phyloP scores from a whole-genome alignment of 345 rosid species.

The Garcia nutans region DNA sequence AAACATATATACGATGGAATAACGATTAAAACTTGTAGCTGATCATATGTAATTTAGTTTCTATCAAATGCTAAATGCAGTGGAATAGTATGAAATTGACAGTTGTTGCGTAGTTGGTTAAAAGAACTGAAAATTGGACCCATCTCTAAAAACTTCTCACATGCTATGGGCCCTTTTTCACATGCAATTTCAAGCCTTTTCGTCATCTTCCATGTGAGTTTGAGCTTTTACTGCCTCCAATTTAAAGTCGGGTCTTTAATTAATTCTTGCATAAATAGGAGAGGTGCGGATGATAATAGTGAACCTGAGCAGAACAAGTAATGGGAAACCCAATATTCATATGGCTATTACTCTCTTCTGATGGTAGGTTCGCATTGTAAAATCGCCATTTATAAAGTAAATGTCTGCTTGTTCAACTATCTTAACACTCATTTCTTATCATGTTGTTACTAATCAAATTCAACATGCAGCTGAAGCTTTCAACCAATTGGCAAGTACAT shows the following conservation, averaged over 20 bases:
- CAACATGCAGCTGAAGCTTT: too few relatives aligned
- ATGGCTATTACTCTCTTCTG: background rate
- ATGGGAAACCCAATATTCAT: background rate
- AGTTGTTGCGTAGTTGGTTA: conserved; percentile 1
- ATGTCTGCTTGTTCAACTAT: too few relatives aligned
- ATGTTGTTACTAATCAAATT: too few relatives aligned
- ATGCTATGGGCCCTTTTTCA: conserved; percentile 29
- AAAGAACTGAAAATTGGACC: conserved; percentile 12
- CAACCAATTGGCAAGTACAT: too few relatives aligned
- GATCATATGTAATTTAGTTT: too few relatives aligned
- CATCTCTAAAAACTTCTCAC: conserved; percentile 19
- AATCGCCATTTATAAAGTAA: too few relatives aligned
- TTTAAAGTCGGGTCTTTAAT: too few relatives aligned
- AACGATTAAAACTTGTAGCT: too few relatives aligned
- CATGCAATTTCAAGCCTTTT: conserved; percentile 20
- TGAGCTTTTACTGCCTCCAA: too few relatives aligned
- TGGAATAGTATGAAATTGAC: conserved; percentile 1
- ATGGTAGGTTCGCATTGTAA: too few relatives aligned
- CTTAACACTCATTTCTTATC: too few relatives aligned
- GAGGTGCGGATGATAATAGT: background rate
- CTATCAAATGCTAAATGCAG: background rate
- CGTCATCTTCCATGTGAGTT: conserved; percentile 9
- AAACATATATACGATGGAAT: too few relatives aligned
- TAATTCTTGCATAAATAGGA: background rate
- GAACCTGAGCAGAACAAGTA: background rate